Percentiles rank a stretch among this genome's conserved stretches.
Conservation (phyloP, 352 stramenopile genomes). For the Globisporangium okanoganense region DNA sequence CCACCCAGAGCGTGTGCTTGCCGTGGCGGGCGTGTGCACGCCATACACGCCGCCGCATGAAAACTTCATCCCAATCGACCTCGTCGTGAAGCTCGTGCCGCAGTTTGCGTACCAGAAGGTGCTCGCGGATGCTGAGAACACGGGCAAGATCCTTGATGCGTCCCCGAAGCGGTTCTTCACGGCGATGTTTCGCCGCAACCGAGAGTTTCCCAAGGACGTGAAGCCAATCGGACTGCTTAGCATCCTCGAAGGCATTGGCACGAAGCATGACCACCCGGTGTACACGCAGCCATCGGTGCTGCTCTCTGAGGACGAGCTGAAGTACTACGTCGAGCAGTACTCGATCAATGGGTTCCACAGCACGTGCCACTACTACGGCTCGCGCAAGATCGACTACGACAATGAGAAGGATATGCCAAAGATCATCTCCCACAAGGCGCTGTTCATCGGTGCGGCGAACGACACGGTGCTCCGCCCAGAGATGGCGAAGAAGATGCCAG, state of each 20-base stretch:
- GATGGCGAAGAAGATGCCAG: conserved; percentile 53
- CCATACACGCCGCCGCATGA: conserved; percentile 51
- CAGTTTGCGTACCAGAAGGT: conserved; percentile 70
- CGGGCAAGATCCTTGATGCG: conserved; percentile 35
- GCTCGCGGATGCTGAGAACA: conserved; percentile 34
- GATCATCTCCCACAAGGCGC: conserved; percentile 37
- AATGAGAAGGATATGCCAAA: conserved; percentile 27
- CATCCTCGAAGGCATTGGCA: conserved; percentile 14
- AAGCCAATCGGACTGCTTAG: conserved; percentile 11
- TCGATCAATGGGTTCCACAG: conserved; percentile 46
- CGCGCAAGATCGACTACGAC: conserved; percentile 59
- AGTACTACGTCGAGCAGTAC: conserved; percentile 64
- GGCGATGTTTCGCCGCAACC: conserved; percentile 42
- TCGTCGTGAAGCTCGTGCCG: conserved; percentile 39
- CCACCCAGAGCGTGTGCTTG: conserved; percentile 47
- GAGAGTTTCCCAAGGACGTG: conserved; percentile 23
- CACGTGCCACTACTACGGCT: conserved; percentile 55
- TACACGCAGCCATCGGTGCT: conserved; percentile 39
- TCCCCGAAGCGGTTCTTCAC: conserved; percentile 46
- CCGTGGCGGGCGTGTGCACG: conserved; percentile 70
- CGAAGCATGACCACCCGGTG: conserved; percentile 16
- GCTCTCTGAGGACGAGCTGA: conserved; percentile 48
- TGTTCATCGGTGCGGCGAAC: conserved; percentile 59
- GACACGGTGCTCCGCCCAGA: conserved; percentile 52
- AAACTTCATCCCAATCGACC: conserved; percentile 35